Evolutionary conservation across 1,284 basidiomycete genomes (phyloP).

Genomic region (Ganoderma leucocontextum): DNA sequence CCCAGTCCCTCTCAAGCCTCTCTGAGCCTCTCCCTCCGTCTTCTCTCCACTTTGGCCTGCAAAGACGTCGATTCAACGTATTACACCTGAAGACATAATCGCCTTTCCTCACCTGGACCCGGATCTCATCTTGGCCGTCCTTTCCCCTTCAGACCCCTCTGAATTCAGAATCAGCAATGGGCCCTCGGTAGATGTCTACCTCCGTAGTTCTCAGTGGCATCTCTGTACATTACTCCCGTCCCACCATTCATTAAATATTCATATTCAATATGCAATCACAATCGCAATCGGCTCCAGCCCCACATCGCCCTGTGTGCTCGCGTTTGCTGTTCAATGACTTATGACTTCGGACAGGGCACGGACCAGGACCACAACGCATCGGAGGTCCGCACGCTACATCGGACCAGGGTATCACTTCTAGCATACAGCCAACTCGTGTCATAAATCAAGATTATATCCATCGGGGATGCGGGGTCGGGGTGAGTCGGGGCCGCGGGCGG

Average conservation of each 20-base stretch:
- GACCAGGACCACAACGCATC: too few relatives aligned
- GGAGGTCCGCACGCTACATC: neutral
- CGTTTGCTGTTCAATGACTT: neutral
- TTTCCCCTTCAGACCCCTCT: neutral
- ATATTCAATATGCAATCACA: neutral
- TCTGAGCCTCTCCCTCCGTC: neutral
- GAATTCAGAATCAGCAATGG: neutral
- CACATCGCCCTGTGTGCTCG: neutral
- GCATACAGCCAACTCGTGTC: conserved; percentile 30
- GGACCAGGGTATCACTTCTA: conserved; percentile 30
- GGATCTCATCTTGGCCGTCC: neutral
- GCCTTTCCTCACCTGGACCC: neutral
- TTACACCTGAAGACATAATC: conserved; percentile 3
- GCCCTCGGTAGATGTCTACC: conserved; percentile 2
- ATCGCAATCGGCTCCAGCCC: neutral
- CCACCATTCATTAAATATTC: conserved; percentile 2
- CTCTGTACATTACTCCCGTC: conserved; percentile 9
- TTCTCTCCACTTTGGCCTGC: neutral
- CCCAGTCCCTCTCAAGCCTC: neutral
- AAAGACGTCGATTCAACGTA: neutral
- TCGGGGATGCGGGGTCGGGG: conserved; percentile 7
- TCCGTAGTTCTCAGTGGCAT: conserved; percentile 12
- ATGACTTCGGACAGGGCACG: too few relatives aligned
- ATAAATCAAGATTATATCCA: conserved; percentile 32
- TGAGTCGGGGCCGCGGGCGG: conserved; percentile 5